phyloP scores from a whole-genome alignment of 352 stramenopile genomes.

The Globisporangium yorkense region DNA sequence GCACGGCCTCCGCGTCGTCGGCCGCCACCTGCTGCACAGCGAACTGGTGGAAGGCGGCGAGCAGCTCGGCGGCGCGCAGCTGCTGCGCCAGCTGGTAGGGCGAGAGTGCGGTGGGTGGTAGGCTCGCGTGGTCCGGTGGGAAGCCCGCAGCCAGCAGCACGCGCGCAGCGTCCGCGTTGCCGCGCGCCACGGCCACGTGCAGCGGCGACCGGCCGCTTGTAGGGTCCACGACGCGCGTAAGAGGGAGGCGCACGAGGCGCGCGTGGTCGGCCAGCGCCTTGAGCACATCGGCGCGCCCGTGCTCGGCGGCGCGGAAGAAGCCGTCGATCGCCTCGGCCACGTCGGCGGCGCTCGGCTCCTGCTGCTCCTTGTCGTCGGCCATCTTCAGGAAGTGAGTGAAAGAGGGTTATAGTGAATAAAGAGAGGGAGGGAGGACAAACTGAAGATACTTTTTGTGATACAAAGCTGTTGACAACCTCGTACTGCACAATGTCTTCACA shows the following conservation, averaged over 20 bases:
- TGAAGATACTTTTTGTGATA: background rate
- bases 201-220: conserved; percentile 60
- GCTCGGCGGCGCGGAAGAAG: conserved; percentile 80
- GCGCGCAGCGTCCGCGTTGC: conserved; percentile 74
- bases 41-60: conserved; percentile 85
- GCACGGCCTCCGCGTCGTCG: conserved; percentile 50
- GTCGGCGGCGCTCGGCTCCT: background rate
- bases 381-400: too few relatives aligned
- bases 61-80: conserved; percentile 45
- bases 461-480: too few relatives aligned
- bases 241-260: conserved; percentile 31
- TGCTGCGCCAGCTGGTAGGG: conserved; percentile 64
- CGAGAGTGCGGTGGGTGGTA: conserved; percentile 16
- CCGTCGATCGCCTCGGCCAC: conserved; percentile 66
- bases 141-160: conserved; percentile 76
- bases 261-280: conserved; percentile 74
- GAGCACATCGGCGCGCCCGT: conserved; percentile 80
- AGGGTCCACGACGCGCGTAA: conserved; percentile 52
- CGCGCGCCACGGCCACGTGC: conserved; percentile 64
- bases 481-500: too few relatives aligned
- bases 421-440: background rate
- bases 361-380: background rate
- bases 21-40: conserved; percentile 78
- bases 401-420: too few relatives aligned
- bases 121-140: conserved; percentile 45